phyloP scores from a whole-genome alignment of 2,329 filamentous ascomycete species.

The Alternaria tenuissima region DNA sequence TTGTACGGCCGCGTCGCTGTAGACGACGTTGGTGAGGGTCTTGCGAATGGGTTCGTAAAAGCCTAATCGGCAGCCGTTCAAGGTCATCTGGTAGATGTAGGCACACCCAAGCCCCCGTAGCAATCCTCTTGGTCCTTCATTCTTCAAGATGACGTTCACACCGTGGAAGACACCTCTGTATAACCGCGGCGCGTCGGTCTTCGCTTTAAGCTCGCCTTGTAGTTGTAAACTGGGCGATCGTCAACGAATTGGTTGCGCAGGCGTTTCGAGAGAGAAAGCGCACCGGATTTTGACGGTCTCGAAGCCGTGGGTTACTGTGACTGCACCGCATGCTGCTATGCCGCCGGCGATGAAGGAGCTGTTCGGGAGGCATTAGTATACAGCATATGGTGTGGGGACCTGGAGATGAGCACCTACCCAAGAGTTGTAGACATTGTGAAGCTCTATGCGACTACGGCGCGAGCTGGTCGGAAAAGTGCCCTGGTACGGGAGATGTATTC shows the following conservation, averaged over 20 bases:
- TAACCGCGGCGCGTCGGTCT: slow-evolving; percentile 82
- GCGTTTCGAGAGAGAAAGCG: slow-evolving; percentile 34
- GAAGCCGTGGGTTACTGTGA: slow-evolving; percentile 97
- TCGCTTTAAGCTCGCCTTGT: slow-evolving; percentile 92
- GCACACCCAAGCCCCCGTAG: slow-evolving; percentile 90
- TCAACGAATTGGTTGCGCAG: slow-evolving; percentile 26
- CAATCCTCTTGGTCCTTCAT: slow-evolving; percentile 86
- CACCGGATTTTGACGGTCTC: slow-evolving; percentile 99
- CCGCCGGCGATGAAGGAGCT: slow-evolving; percentile 94
- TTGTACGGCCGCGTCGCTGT: slow-evolving; percentile 77
- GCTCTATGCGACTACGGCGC: slow-evolving; percentile 16
- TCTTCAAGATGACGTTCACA: slow-evolving; percentile 85
- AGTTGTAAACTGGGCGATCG: slow-evolving; percentile 76
- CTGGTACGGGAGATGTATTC: neutral
- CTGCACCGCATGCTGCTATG: slow-evolving; percentile 94
- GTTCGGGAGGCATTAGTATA: slow-evolving; percentile 6
- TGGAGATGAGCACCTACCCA: slow-evolving; percentile 44
- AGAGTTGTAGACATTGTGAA: slow-evolving; percentile 58
- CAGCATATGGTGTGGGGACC: neutral
- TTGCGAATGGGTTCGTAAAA: slow-evolving; percentile 96
- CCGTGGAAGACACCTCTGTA: slow-evolving; percentile 94
- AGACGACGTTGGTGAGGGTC: slow-evolving; percentile 72
- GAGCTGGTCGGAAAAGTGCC: neutral
- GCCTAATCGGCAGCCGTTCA: slow-evolving; percentile 94
- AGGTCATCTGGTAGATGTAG: slow-evolving; percentile 94